Percentiles rank a stretch among this genome's conserved stretches.
Evolutionary conservation across 106 monocot genomes (phyloP).

Genomic region (Alisma plantagoaquatica): DNA sequence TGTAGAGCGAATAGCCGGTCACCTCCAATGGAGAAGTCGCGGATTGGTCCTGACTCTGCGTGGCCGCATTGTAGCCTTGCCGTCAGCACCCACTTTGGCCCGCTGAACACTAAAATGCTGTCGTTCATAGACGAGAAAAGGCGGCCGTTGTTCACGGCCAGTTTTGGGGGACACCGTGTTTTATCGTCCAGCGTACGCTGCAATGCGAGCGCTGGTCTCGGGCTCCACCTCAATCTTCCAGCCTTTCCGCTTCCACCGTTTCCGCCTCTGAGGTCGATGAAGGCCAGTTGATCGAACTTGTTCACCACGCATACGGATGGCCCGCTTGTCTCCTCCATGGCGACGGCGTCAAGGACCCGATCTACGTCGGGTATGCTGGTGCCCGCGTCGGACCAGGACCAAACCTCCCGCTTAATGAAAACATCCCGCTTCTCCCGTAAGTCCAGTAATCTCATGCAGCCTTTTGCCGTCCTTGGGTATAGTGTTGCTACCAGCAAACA

Average conservation of each 20-base stretch:
- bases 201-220: slow-evolving; percentile 67
- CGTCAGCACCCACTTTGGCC: slow-evolving; percentile 67
- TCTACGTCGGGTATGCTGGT: slow-evolving; percentile 36
- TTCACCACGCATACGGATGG: slow-evolving; percentile 85
- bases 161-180: slow-evolving; percentile 75
- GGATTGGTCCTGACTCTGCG: slow-evolving; percentile 71
- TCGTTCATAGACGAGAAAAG: slow-evolving; percentile 87
- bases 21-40: slow-evolving; percentile 87
- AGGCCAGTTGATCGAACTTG: slow-evolving; percentile 81
- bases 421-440: slow-evolving; percentile 32
- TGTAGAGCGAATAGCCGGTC: slow-evolving; percentile 75
- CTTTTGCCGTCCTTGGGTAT: slow-evolving; percentile 63
- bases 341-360: slow-evolving; percentile 71
- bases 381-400: slow-evolving; percentile 70
- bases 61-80: slow-evolving; percentile 42
- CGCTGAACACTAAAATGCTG: slow-evolving; percentile 75
- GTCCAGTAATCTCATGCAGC: slow-evolving; percentile 68
- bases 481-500: slow-evolving; percentile 67
- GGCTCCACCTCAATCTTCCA: slow-evolving; percentile 70
- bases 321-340: slow-evolving; percentile 54
- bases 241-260: neutral
- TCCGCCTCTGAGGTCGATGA: slow-evolving; percentile 62
- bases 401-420: slow-evolving; percentile 10
- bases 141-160: slow-evolving; percentile 57
- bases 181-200: slow-evolving; percentile 43